phyloP scores from a whole-genome alignment of 306 rosid genomes.

The Fragaria vesca region DNA sequence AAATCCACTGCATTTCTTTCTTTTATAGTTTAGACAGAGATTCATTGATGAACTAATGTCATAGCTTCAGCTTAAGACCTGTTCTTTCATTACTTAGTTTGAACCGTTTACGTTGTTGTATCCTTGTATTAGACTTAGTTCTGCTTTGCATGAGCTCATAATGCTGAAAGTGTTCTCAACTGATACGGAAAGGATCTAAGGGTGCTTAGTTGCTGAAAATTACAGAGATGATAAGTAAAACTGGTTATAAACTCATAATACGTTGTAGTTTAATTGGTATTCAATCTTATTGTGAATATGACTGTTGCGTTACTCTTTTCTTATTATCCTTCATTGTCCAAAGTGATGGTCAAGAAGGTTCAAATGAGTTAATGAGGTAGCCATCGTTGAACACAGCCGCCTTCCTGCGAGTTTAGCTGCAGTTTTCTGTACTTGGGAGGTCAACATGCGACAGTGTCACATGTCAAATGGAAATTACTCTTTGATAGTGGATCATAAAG shows the following conservation, averaged over 20 bases:
- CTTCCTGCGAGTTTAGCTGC: constrained; percentile 13
- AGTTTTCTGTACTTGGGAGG: not conserved
- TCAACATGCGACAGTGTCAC: constrained; percentile 7
- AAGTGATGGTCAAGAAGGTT: constrained; percentile 3
- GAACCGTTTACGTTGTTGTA: not conserved
- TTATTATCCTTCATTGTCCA: not conserved
- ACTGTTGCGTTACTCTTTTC: not conserved
- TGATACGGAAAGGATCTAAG: not conserved
- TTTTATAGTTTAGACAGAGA: not conserved
- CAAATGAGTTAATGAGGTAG: not conserved
- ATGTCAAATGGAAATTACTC: constrained; percentile 11
- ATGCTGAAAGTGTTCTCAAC: not conserved
- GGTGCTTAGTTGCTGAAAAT: not conserved
- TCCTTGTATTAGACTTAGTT: not conserved
- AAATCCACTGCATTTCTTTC: not conserved
- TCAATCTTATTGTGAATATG: not conserved
- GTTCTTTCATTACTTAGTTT: not conserved
- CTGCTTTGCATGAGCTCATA: not conserved
- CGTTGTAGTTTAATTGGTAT: not conserved
- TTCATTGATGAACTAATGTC: not conserved
- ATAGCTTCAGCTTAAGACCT: not conserved
- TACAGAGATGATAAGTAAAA: not conserved
- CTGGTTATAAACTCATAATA: not conserved
- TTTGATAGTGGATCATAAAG: constrained; percentile 18
- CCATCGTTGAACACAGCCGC: constrained; percentile 16